These are phyloP conservation scores for Fonsecaea erecta DNA, from an alignment of 2,329 filamentous ascomycete species.

Conservation along the genomic window DNA sequence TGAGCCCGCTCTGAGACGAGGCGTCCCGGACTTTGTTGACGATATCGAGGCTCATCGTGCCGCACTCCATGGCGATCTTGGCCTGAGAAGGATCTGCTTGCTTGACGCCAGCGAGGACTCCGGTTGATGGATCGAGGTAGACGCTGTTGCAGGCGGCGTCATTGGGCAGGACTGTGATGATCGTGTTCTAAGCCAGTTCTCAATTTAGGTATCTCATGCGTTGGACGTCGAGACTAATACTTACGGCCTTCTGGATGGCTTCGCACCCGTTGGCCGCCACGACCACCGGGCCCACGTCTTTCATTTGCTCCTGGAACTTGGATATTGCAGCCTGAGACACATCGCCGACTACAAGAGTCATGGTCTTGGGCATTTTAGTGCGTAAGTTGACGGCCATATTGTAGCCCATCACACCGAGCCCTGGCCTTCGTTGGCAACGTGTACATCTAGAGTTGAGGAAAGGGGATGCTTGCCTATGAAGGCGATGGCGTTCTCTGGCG, in stretches of 20 bases:
- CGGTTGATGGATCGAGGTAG: constrained; percentile 13
- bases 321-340: constrained; percentile 44
- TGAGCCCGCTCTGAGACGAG: constrained; percentile 1
- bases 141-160: constrained; percentile 4
- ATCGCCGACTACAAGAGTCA: constrained; percentile 45
- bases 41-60: constrained; percentile 16
- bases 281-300: constrained; percentile 43
- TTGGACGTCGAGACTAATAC: neutral
- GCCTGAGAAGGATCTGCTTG: neutral
- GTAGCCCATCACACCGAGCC: constrained; percentile 49
- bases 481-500: constrained; percentile 11
- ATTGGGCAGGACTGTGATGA: constrained; percentile 17
- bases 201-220: neutral
- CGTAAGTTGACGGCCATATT: constrained; percentile 48
- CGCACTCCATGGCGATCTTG: constrained; percentile 24
- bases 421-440: constrained; percentile 25
- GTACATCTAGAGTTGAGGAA: neutral
- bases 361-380: constrained; percentile 40
- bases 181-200: constrained; percentile 13
- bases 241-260: constrained; percentile 45
- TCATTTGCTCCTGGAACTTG: constrained; percentile 45
- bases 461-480: constrained; percentile 12
- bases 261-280: constrained; percentile 45
- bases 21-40: constrained; percentile 15
- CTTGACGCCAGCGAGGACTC: constrained; percentile 10